phyloP scores from a whole-genome alignment of 345 rosid species.

The Eucalyptus microcorys region DNA sequence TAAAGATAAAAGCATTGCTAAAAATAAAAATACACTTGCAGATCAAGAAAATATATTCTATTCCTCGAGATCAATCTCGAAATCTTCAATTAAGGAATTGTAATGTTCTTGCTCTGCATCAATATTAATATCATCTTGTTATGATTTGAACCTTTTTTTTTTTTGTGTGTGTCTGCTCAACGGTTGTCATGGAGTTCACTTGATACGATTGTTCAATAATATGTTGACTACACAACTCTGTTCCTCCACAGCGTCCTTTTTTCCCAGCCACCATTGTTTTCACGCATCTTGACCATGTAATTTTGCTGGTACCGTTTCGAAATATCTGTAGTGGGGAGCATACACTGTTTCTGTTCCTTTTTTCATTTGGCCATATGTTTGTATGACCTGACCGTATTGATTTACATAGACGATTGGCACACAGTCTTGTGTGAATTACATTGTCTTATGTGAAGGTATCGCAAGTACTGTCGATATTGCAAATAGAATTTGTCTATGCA shows the following conservation, averaged over 20 bases:
- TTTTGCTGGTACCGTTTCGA: neutral
- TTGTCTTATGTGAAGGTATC: neutral
- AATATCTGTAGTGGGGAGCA: neutral
- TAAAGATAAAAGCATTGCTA: neutral
- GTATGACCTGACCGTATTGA: neutral
- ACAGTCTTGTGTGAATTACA: neutral
- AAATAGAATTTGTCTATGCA: neutral
- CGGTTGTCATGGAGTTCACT: neutral
- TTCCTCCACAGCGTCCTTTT: neutral
- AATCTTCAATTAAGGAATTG: neutral
- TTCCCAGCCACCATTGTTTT: neutral
- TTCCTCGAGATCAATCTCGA: neutral
- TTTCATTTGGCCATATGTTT: neutral
- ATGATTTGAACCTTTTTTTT: neutral
- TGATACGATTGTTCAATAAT: neutral
- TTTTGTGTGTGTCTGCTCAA: neutral
- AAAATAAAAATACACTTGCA: neutral
- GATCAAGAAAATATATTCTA: neutral
- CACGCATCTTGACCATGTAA: neutral
- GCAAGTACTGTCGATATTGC: neutral
- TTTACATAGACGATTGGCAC: neutral
- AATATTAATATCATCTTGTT: neutral
- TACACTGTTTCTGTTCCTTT: neutral
- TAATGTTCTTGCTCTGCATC: neutral
- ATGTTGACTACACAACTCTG: neutral